These are phyloP conservation scores for Volvox africanus DNA, from an alignment of 139 green algal genomes.

Conservation along the genomic window DNA sequence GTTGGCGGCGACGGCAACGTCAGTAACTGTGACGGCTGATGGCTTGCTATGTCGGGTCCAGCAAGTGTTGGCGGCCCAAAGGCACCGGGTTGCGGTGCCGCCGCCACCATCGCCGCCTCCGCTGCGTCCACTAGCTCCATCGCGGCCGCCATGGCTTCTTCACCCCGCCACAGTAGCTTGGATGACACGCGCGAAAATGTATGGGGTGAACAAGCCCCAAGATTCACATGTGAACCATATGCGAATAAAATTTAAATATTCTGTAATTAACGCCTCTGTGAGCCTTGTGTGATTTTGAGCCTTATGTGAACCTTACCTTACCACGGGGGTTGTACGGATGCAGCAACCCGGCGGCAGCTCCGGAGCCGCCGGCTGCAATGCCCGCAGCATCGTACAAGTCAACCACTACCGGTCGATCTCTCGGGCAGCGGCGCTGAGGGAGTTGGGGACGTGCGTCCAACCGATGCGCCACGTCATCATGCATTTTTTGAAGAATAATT, in stretches of 20 bases:
- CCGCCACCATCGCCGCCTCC: slow-evolving; percentile 32
- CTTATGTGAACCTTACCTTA: slow-evolving; percentile 64
- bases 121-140: slow-evolving; percentile 65
- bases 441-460: no score
- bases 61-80: no score
- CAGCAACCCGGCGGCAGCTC: slow-evolving; percentile 90
- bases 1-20: no score
- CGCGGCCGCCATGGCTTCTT: slow-evolving; percentile 64
- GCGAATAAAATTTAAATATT: no score
- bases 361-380: slow-evolving; percentile 88
- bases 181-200: not conserved
- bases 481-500: no score
- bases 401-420: slow-evolving; percentile 65
- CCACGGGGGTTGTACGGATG: slow-evolving; percentile 87
- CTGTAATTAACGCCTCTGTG: no score
- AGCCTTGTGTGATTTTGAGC: no score
- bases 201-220: no score
- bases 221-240: no score
- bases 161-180: slow-evolving; percentile 69
- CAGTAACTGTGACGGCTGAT: no score
- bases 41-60: no score
- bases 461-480: no score
- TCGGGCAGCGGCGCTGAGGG: not conserved
- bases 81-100: not conserved
- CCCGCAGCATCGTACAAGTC: slow-evolving; percentile 83